These are phyloP conservation scores for Clavaria fumosa DNA, from an alignment of 768 basidiomycete species.

Conservation along the genomic window DNA sequence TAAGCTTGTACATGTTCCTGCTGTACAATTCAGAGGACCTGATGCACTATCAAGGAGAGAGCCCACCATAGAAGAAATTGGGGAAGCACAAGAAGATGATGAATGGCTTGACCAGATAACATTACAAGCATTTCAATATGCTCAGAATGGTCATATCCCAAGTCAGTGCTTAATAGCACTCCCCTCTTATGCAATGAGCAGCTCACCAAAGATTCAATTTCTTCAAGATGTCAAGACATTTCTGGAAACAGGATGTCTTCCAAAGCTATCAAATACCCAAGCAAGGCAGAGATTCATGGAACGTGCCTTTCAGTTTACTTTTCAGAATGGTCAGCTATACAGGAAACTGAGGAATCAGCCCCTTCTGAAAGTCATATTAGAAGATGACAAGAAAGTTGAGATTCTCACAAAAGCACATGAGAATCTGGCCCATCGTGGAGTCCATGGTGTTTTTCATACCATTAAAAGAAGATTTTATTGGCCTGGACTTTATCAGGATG, in stretches of 20 bases:
- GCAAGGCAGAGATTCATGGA: not conserved
- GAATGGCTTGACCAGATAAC: constrained; percentile 9
- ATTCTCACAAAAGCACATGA: constrained; percentile 14
- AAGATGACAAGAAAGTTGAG: constrained; percentile 6
- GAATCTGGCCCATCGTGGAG: constrained; percentile 14
- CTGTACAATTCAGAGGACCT: constrained; percentile 16
- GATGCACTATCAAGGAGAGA: constrained; percentile 20
- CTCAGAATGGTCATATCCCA: not conserved
- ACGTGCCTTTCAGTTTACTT: constrained; percentile 7
- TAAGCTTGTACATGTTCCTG: constrained; percentile 20
- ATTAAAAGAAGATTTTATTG: constrained; percentile 15
- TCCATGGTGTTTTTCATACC: constrained; percentile 8
- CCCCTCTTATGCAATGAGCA: not conserved
- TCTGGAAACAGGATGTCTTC: not conserved
- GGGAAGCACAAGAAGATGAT: constrained; percentile 16
- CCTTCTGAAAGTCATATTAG: constrained; percentile 10
- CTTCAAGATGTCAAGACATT: not conserved
- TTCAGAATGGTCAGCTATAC: constrained; percentile 7
- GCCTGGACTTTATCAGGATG: constrained; percentile 13
- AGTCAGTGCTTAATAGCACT: not conserved
- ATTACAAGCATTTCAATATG: not conserved
- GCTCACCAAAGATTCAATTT: not conserved
- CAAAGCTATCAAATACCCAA: not conserved
- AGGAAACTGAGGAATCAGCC: constrained; percentile 4
- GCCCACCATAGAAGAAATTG: constrained; percentile 9